Percentiles rank a stretch among this genome's conserved stretches.
Evolutionary conservation across 1,284 basidiomycete species (phyloP).

Genomic region (Tremellales sp.): DNA sequence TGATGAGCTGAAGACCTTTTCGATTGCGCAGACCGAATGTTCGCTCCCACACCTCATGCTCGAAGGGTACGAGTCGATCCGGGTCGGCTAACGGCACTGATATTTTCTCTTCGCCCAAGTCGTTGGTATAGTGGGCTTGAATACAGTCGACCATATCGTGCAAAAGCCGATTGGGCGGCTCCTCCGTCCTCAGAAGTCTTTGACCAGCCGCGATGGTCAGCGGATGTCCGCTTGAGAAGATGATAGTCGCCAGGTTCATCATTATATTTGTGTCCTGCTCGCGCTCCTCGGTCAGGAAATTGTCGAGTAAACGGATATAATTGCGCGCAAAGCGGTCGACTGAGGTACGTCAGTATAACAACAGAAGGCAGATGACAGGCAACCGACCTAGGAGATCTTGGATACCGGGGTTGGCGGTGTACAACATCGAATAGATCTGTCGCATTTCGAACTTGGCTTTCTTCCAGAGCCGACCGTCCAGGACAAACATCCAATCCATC

Average conservation of each 20-base stretch:
- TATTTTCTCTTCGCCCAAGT: conserved; percentile 66
- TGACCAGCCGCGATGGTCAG: conserved; percentile 71
- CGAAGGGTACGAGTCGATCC: conserved; percentile 21
- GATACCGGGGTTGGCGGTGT: neutral
- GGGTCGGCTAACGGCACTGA: conserved; percentile 51
- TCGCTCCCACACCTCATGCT: neutral
- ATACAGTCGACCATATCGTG: conserved; percentile 79
- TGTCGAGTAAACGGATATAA: conserved; percentile 81
- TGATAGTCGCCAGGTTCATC: conserved; percentile 82
- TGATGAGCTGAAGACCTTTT: conserved; percentile 55
- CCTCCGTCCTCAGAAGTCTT: conserved; percentile 66
- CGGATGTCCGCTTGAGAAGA: conserved; percentile 83
- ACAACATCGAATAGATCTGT: conserved; percentile 36
- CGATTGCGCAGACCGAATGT: neutral
- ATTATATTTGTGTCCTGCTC: conserved; percentile 84
- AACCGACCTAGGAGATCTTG: no score
- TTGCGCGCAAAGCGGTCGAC: conserved; percentile 62
- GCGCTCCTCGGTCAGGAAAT: conserved; percentile 83
- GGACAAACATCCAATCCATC: conserved; percentile 42
- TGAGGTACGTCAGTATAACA: no score
- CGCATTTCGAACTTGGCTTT: conserved; percentile 40
- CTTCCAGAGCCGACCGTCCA: conserved; percentile 43
- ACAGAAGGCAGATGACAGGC: no score
- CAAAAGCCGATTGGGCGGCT: no score
- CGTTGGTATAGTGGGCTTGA: conserved; percentile 81